Base-by-base conservation (phyloP, 2,329 filamentous ascomycete genomes). In the Claviceps purpurea region DNA sequence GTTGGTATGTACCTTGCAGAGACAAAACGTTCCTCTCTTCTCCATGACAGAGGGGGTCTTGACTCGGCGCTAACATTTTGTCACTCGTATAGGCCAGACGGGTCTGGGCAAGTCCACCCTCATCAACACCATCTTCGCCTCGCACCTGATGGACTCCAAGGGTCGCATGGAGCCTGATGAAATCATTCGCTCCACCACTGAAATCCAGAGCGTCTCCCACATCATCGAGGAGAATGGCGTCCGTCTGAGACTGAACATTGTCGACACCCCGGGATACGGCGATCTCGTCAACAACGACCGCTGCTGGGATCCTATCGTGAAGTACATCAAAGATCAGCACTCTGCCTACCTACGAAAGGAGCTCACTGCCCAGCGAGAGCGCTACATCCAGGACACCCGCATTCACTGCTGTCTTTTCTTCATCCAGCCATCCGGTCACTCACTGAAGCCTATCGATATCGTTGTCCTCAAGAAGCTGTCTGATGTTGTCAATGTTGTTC, bases 311-410 rank as follows among this genome's bases (percentile, higher is more conserved):
- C 93, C 93, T 58, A 98, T 98, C 70, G 91, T 98, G 79, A 98
- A 98, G 79, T 98, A 98, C 75, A 98, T 98, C 81, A 98, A 98
- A 81, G 93, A 98, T 73, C 93, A 98, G 78, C 93, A 98, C 79
- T 96, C 89, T 50, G 91, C 93, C 64, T 98, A 97, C 76, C 83
- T 98, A 62, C 88, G 93, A 73, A 98, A 98, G 81, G 93, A 98
- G 73, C 89, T 98, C 66, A 97, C 93, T 52, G 93, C 93, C 61
- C 93, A 98, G 79, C 88, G 93, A 73, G 93, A 98, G 75, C 86
- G 93, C 65, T 98, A 98, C 73, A 96, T 98, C 61, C 91, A 95
- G 76, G 93, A 98, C 73, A 98, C 93, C 60, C 87, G 93, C 66
- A 96, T 98, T 66, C 93, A 98, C 79, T 96, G 89, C 84, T 98